Evolutionary conservation across 352 stramenopile species (phyloP).

Genomic region (Thraustochytrium striatum): DNA sequence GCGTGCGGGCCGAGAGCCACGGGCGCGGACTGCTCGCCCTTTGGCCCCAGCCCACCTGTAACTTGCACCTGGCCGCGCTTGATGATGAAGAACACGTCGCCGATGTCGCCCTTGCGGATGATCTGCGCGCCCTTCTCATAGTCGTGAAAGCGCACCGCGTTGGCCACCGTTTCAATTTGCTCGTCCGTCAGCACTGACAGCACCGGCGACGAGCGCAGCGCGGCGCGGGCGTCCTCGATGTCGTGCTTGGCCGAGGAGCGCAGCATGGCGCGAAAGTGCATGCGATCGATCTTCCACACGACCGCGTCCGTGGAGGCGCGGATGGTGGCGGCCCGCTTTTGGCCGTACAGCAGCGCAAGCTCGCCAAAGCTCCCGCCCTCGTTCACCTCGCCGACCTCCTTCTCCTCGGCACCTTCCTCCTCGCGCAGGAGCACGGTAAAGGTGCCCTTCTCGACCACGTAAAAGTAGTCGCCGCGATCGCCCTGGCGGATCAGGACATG

Average conservation of each 20-base stretch:
- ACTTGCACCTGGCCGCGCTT: slow-evolving; percentile 64
- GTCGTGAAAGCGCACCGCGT: slow-evolving; percentile 63
- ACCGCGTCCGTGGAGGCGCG: slow-evolving; percentile 65
- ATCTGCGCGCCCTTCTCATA: slow-evolving; percentile 68
- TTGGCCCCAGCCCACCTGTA: slow-evolving; percentile 57
- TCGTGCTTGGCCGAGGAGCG: background rate
- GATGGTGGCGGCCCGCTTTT: slow-evolving; percentile 85
- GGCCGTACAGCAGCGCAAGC: slow-evolving; percentile 92
- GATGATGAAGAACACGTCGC: slow-evolving; percentile 77
- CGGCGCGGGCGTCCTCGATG: slow-evolving; percentile 67
- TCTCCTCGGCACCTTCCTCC: background rate
- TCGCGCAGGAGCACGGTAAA: slow-evolving; percentile 60
- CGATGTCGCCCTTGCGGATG: slow-evolving; percentile 72
- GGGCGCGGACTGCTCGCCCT: slow-evolving; percentile 61
- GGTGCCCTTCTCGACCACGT: slow-evolving; percentile 66
- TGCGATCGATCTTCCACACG: slow-evolving; percentile 81
- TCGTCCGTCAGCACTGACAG: slow-evolving; percentile 79
- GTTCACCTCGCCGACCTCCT: slow-evolving; percentile 48
- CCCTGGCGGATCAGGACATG: slow-evolving; percentile 56
- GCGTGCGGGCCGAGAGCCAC: slow-evolving; percentile 60
- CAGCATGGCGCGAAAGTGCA: slow-evolving; percentile 86
- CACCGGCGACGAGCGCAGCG: slow-evolving; percentile 73
- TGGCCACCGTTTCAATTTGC: slow-evolving; percentile 72
- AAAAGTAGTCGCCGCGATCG: slow-evolving; percentile 70
- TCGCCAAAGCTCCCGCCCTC: slow-evolving; percentile 83